phyloP scores from a whole-genome alignment of 1,139 yeast species.

The Kurtzmaniella natalensis region DNA sequence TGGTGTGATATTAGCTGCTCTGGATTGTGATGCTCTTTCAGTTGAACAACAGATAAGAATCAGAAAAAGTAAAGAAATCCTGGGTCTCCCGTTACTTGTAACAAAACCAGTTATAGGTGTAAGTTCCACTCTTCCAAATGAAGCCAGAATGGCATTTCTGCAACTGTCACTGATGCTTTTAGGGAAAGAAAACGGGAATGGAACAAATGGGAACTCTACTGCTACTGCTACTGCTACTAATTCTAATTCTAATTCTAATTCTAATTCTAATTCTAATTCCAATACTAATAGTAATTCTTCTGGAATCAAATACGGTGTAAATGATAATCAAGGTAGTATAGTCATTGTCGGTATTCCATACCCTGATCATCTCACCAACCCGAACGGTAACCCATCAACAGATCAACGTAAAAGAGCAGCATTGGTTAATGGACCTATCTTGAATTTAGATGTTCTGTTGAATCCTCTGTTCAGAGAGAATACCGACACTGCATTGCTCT shows the following conservation, averaged over 20 bases:
- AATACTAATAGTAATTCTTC: slow-evolving; percentile 10
- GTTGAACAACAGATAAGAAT: slow-evolving; percentile 33
- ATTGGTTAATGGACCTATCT: slow-evolving; percentile 73
- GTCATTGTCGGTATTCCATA: slow-evolving; percentile 42
- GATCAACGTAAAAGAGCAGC: slow-evolving; percentile 84
- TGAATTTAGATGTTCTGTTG: slow-evolving; percentile 70
- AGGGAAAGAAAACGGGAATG: neutral
- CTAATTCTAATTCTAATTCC: neutral
- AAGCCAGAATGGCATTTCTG: slow-evolving; percentile 1
- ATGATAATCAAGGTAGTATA: slow-evolving; percentile 22
- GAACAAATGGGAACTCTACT: too few species aligned
- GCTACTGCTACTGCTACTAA: too few species aligned
- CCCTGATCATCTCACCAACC: slow-evolving; percentile 41
- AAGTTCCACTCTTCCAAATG: slow-evolving; percentile 8
- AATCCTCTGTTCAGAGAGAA: slow-evolving; percentile 38
- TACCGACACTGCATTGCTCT: slow-evolving; percentile 54
- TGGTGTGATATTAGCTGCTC: slow-evolving; percentile 26
- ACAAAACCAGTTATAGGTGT: slow-evolving; percentile 33
- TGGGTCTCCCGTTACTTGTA: slow-evolving; percentile 30
- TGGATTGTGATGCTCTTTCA: slow-evolving; percentile 30
- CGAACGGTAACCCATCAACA: slow-evolving; percentile 50
- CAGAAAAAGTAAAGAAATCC: slow-evolving; percentile 28
- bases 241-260: slow-evolving; percentile 4
- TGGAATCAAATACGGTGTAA: slow-evolving; percentile 13
- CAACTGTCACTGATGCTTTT: slow-evolving; percentile 3